These are phyloP conservation scores for Lasiosphaeria hispida DNA, from an alignment of 495 filamentous ascomycete species.

Conservation along the genomic window DNA sequence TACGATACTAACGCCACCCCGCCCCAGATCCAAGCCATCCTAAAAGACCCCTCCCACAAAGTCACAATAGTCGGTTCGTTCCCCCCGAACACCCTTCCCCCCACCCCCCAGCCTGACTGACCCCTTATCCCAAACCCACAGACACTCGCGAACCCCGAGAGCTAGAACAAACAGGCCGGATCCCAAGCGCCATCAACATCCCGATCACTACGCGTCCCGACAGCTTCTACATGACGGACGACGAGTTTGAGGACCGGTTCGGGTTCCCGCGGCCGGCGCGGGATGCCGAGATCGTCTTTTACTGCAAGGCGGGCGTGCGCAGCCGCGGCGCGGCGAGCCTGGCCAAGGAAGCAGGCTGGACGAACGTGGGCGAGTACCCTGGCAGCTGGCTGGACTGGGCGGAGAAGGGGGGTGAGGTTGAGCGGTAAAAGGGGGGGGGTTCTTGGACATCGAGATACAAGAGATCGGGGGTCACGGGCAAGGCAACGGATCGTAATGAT, in stretches of 20 bases:
- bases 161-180: slow-evolving; percentile 62
- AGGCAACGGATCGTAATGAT: neutral
- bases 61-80: slow-evolving; percentile 18
- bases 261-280: slow-evolving; percentile 61
- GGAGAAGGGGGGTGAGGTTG: slow-evolving; percentile 60
- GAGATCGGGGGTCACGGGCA: neutral
- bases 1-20: neutral
- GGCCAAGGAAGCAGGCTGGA: slow-evolving; percentile 74
- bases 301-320: slow-evolving; percentile 88
- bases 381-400: slow-evolving; percentile 93
- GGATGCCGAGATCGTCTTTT: slow-evolving; percentile 71
- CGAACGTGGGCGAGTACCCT: slow-evolving; percentile 71
- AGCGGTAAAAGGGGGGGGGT: slow-evolving; percentile 38
- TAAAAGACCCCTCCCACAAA: neutral
- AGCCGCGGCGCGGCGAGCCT: slow-evolving; percentile 75
- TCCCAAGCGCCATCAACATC: slow-evolving; percentile 77
- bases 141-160: slow-evolving; percentile 89
- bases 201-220: slow-evolving; percentile 76
- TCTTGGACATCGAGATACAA: slow-evolving; percentile 1
- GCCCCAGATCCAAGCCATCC: neutral
- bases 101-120: neutral
- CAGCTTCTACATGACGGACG: slow-evolving; percentile 65
- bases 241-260: slow-evolving; percentile 75
- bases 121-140: slow-evolving; percentile 26
- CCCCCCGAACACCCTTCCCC: neutral